These are phyloP conservation scores for Tilletia indica DNA, from an alignment of 1,284 basidiomycete genomes.

Conservation along the genomic window DNA sequence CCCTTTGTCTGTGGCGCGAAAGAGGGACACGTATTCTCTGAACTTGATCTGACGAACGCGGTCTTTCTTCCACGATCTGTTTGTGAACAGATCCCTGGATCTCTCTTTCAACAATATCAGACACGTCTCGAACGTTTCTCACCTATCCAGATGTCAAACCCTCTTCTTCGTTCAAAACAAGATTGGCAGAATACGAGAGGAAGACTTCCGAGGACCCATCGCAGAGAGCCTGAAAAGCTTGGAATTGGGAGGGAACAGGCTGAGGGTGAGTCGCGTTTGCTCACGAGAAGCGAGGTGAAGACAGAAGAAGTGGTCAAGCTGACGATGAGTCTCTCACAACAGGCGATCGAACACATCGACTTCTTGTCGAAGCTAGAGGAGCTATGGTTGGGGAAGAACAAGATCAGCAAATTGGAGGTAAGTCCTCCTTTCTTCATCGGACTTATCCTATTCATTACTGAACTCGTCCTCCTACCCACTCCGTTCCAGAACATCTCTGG, in stretches of 20 bases:
- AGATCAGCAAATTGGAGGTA: conserved; percentile 41
- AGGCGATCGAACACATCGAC: conserved; percentile 88
- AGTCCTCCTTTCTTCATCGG: conserved; percentile 1
- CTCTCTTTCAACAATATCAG: conserved; percentile 88
- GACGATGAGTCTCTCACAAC: not conserved
- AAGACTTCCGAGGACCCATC: conserved; percentile 66
- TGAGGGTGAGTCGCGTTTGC: conserved; percentile 66
- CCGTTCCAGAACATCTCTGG: conserved; percentile 23
- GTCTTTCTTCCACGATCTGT: not conserved
- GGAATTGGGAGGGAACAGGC: conserved; percentile 87
- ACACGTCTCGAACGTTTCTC: conserved; percentile 61
- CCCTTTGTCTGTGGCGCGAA: not conserved
- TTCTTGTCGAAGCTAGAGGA: conserved; percentile 79
- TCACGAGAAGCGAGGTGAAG: not conserved
- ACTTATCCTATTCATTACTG: conserved; percentile 14
- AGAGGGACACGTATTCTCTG: not conserved
- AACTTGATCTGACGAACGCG: not conserved
- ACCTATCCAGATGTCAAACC: conserved; percentile 64
- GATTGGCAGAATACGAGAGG: conserved; percentile 70
- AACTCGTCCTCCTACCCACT: not conserved
- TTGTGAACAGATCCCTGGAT: conserved; percentile 70
- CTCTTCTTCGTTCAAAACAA: conserved; percentile 96
- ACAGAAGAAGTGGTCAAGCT: too few relatives aligned
- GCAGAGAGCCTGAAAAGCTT: conserved; percentile 71
- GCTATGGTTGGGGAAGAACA: conserved; percentile 84